Evolutionary conservation across 495 filamentous ascomycete species (phyloP), one percentile per base, ranked within the genome.

Genomic region (Hyaloscypha bicolor): DNA sequence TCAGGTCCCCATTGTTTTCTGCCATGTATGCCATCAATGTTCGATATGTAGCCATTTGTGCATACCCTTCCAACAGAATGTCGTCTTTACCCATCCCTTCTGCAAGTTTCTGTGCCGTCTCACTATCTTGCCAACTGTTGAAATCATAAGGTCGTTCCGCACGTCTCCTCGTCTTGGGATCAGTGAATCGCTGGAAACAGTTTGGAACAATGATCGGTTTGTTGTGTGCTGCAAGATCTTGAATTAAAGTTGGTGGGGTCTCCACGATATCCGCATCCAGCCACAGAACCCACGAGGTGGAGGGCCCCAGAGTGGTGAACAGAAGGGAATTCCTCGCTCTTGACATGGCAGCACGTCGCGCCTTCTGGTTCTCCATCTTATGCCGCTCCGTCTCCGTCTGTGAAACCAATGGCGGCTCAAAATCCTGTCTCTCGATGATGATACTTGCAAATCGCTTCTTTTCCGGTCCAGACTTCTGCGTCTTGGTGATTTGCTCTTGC

Each of bases 201-300:
- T 99, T 99, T 19, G 95, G 92, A 21, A 95, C 94, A 56, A 97
- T 90, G 55, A 99, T 84, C 6, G 94, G 87, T 72, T 91, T 90
- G 79, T 97, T 84, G 75, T 97, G 93, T 4, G 78, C 75, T 6
- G 95, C 94, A 14, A 99, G 87, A 76, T 99, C 95, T 77, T 99
- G 93, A 72, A 99, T 97, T 14, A 99, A 81, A 6, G 86, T 87
- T 3, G 87, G 78, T 0, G 95, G 95, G 2, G 92, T 93, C 78
- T 99, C 95, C 69, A 98, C 71, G 69, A 99, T 92, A 73, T 99
- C 95, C 31, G 90, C 85, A 73, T 99, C 95, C 31, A 99, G 80
- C 95, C 95, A 99, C 60, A 99, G 82, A 30, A 99, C 94, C 95
- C 95, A 99, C 6, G 92, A 92, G 0, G 93, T 97, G 21, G 86